Evolutionary conservation across 306 rosid genomes (phyloP).

Genomic region (Quercus parvula): DNA sequence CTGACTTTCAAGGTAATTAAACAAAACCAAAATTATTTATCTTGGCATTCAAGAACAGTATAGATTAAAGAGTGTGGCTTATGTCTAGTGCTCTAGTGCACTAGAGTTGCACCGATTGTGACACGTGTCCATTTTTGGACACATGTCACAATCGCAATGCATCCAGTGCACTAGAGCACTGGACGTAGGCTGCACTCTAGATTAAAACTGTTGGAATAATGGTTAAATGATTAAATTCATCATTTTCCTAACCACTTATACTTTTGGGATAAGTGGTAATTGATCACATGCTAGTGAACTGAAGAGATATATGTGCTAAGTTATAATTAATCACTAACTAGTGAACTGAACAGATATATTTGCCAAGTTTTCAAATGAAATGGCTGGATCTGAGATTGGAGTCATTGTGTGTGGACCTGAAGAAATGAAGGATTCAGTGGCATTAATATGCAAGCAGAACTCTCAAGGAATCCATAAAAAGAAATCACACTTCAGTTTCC

Average conservation of each 20-base stretch:
- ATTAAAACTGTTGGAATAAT: neutral
- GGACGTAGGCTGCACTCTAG: neutral
- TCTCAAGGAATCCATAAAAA: constrained; percentile 37
- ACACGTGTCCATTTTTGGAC: too few relatives aligned
- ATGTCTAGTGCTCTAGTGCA: too few relatives aligned
- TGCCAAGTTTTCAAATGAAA: constrained; percentile 41
- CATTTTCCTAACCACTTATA: too few relatives aligned
- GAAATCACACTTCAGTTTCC: constrained; percentile 51
- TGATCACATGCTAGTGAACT: too few relatives aligned
- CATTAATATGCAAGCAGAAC: constrained; percentile 41
- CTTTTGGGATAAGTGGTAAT: too few relatives aligned
- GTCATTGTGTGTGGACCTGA: constrained; percentile 84
- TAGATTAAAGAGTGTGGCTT: too few relatives aligned
- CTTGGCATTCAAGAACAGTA: neutral
- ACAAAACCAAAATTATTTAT: neutral
- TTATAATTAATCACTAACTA: neutral
- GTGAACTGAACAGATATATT: constrained; percentile 54
- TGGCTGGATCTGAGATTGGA: constrained; percentile 48
- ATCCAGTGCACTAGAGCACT: too few relatives aligned
- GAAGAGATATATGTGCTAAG: too few relatives aligned
- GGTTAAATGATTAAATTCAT: too few relatives aligned
- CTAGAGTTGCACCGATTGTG: too few relatives aligned
- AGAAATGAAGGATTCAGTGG: constrained; percentile 72
- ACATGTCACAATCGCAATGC: too few relatives aligned
- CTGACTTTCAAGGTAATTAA: constrained; percentile 60